A percentile compares a stretch with the other conserved stretches of the same genome.
Evolutionary conservation across 2,329 filamentous ascomycete genomes (phyloP).

Genomic region (Alternaria panax): DNA sequence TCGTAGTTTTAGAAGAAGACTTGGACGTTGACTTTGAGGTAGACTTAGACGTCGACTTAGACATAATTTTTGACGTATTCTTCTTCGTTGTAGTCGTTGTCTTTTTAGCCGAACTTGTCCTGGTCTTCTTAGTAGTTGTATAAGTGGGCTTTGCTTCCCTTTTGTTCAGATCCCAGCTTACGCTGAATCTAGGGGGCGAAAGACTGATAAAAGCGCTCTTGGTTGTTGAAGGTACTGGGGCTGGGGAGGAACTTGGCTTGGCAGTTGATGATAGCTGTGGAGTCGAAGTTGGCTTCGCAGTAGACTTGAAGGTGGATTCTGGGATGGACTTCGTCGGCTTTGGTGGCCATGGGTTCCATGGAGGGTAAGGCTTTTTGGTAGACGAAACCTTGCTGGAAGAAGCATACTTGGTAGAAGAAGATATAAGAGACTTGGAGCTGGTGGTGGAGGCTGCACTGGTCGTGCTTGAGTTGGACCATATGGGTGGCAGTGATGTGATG

Average conservation of each 20-base stretch:
- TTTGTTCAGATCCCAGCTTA: slow-evolving; percentile 22
- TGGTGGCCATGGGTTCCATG: slow-evolving; percentile 19
- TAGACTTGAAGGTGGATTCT: slow-evolving; percentile 8
- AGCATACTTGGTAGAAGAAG: not conserved
- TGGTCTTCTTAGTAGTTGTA: slow-evolving; percentile 3
- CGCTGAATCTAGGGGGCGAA: slow-evolving; percentile 16
- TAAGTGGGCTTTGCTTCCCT: slow-evolving; percentile 12
- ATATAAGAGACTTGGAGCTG: not conserved
- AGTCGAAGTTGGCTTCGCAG: slow-evolving; percentile 3
- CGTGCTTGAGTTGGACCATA: slow-evolving; percentile 6
- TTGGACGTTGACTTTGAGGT: slow-evolving; percentile 11
- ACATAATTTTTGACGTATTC: slow-evolving; percentile 6
- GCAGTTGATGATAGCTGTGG: slow-evolving; percentile 4
- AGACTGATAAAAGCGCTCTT: slow-evolving; percentile 16
- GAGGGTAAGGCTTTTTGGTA: slow-evolving; percentile 21
- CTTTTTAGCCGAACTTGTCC: slow-evolving; percentile 2
- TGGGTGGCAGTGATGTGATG: not conserved
- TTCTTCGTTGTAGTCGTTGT: slow-evolving; percentile 8
- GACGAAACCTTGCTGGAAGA: slow-evolving; percentile 7
- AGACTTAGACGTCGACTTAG: slow-evolving; percentile 7
- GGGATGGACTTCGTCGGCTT: slow-evolving; percentile 7
- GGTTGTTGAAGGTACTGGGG: slow-evolving; percentile 8
- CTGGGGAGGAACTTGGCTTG: slow-evolving; percentile 9
- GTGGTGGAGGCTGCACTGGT: not conserved
- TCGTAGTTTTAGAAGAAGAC: slow-evolving; percentile 8